phyloP scores from a whole-genome alignment of 1,284 basidiomycete genomes.

The Puccinia triticina region DNA sequence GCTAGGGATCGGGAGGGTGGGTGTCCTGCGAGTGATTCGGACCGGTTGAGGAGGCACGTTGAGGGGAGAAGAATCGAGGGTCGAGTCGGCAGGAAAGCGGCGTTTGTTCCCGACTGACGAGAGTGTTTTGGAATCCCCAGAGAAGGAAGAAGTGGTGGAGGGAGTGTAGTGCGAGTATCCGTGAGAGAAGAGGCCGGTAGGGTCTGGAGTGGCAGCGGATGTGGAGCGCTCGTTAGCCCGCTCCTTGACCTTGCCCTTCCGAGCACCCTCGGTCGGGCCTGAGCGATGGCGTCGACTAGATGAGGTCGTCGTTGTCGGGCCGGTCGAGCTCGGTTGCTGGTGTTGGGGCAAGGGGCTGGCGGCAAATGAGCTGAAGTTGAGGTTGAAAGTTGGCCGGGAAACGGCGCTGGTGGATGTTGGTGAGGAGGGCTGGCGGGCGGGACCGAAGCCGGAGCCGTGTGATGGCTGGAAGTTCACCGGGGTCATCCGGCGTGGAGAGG shows the following conservation, averaged over 20 bases:
- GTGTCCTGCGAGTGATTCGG: not conserved
- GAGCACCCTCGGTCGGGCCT: too few relatives aligned
- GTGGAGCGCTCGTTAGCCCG: not conserved
- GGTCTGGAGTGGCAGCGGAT: not conserved
- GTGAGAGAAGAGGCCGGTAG: not conserved
- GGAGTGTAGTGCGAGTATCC: constrained; percentile 15
- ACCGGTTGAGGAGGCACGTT: not conserved
- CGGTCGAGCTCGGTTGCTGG: not conserved
- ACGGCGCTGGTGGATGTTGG: not conserved
- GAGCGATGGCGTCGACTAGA: not conserved
- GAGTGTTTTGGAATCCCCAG: not conserved
- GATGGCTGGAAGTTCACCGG: not conserved
- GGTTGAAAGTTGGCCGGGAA: constrained; percentile 3
- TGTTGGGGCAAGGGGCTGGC: not conserved
- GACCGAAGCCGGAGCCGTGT: not conserved
- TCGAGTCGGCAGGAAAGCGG: not conserved
- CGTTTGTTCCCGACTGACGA: constrained; percentile 2
- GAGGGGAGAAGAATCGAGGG: too few relatives aligned
- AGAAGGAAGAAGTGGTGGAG: not conserved
- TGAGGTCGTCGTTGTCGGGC: not conserved
- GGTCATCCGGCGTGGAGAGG: not conserved
- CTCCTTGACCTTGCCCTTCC: constrained; percentile 23
- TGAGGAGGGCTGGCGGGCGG: not conserved
- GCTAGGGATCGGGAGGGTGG: not conserved
- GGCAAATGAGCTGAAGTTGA: constrained; percentile 15